These are phyloP conservation scores for Gracilaria caudata DNA, from an alignment of 23 red algal genomes.

Conservation along the genomic window DNA sequence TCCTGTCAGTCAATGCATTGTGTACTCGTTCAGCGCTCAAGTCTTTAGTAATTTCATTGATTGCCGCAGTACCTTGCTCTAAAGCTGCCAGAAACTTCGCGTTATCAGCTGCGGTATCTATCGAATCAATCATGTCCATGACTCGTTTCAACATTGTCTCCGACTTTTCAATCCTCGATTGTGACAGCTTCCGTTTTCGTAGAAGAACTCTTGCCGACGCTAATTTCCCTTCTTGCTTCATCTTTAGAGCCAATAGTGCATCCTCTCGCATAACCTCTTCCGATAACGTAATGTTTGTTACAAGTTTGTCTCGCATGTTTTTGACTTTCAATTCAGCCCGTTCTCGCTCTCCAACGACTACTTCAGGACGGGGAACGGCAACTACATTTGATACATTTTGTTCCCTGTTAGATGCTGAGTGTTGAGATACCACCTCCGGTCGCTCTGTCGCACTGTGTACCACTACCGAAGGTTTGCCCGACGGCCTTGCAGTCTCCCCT, in stretches of 20 bases:
- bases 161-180: neutral
- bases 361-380: conserved; percentile 17
- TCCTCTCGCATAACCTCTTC: conserved; percentile 41
- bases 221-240: conserved; percentile 21
- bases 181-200: conserved; percentile 5
- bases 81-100: conserved; percentile 32
- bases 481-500: neutral
- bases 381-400: neutral
- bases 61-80: conserved; percentile 32
- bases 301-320: conserved; percentile 44
- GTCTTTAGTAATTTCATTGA: conserved; percentile 48
- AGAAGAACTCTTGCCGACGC: conserved; percentile 35
- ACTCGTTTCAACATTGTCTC: conserved; percentile 8
- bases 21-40: conserved; percentile 33
- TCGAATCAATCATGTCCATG: conserved; percentile 38
- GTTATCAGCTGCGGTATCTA: conserved; percentile 57
- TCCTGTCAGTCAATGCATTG: conserved; percentile 14
- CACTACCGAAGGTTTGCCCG: neutral
- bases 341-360: conserved; percentile 35
- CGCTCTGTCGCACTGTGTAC: neutral
- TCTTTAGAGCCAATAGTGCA: conserved; percentile 15
- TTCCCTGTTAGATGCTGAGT: neutral
- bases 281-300: conserved; percentile 8
- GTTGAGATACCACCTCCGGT: neutral
- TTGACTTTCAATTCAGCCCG: conserved; percentile 53